Evolutionary conservation across 257 asterid species (phyloP).

Genomic region (Scutellaria minor): DNA sequence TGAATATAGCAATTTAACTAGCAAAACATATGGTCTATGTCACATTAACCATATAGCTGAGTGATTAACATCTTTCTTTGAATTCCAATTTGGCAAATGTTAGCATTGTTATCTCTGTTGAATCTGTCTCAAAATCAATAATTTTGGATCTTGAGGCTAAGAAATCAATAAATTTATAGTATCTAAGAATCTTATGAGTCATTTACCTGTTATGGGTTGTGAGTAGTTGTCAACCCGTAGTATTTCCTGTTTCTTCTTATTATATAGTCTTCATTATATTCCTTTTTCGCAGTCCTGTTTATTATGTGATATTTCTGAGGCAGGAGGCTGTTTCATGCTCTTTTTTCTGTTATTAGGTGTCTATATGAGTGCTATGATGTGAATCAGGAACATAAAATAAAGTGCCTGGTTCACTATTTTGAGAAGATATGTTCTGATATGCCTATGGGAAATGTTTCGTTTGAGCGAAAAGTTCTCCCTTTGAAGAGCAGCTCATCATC

Average conservation of each 20-base stretch:
- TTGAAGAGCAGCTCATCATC: conserved; percentile 38
- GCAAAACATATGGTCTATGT: not conserved
- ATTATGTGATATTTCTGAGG: not conserved
- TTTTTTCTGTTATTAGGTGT: conserved; percentile 51
- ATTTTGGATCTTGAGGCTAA: too few species aligned
- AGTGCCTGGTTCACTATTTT: conserved; percentile 86
- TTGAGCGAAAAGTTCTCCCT: conserved; percentile 85
- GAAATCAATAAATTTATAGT: too few species aligned
- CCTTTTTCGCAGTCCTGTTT: not conserved
- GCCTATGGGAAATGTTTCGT: conserved; percentile 76
- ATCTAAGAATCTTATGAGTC: too few species aligned
- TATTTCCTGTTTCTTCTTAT: not conserved
- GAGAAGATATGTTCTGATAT: conserved; percentile 60
- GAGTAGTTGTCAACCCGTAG: too few species aligned
- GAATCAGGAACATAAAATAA: conserved; percentile 71
- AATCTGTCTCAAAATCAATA: too few species aligned
- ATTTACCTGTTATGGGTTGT: too few species aligned
- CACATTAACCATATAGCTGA: too few species aligned
- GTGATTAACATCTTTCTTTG: too few species aligned
- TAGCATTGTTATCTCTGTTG: too few species aligned
- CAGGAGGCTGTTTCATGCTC: conserved; percentile 3
- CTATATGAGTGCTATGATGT: conserved; percentile 57
- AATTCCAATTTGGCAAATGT: too few species aligned
- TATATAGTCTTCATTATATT: not conserved
- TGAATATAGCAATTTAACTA: not conserved